Base-by-base conservation (phyloP, 176 grass and related monocot genomes). In the Avena atlantica region DNA sequence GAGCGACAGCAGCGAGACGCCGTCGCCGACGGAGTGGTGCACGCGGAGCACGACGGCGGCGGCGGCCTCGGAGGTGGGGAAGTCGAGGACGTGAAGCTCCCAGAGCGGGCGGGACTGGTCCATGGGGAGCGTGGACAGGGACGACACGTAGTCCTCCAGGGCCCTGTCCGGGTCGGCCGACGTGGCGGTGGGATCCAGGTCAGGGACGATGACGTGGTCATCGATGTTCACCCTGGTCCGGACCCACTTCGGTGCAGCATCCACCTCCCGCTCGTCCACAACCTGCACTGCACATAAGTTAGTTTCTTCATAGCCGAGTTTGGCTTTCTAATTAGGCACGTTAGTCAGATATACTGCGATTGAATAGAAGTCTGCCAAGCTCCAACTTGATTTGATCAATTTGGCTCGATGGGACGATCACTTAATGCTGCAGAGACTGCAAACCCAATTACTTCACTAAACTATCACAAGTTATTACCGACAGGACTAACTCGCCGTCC, bases 21-120 rank as follows among this genome's bases (percentile, higher is more conserved):
- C 96, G 27, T 98, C 96, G 42, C 96, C 96, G 80, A 98, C 70
- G 57, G 96, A 98, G 81, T 98, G 96, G 83, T 98, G 93, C 74
- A 90, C 17, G 76, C 91, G 93, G 82, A 98, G 87, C 24, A 88
- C 86, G 9, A 72, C 6, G 12, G 89, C 84, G 47, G 96, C 89
- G 47, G 77, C 75, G 40, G 91, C 87, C 42, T 92, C 93, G n/a
- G 91, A 70, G 78, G 95, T 95, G 70, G 89, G 91, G 74, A 98
- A 78, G 90, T 92, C 88, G 90, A 98, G 91, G 78, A 98, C 24
- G 93, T 98, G 96, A 40, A 94, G 57, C 74, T 98, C 96, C 96
- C 96, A 98, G 15, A 95, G 93, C 9, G 96, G 93, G 14, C 86
- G 88, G 70, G 88, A 91, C 47, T 67, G 86, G 81, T 91, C 88